Base-by-base conservation (phyloP, 169 alveolate genomes). In the Eimeria brunetti region DNA sequence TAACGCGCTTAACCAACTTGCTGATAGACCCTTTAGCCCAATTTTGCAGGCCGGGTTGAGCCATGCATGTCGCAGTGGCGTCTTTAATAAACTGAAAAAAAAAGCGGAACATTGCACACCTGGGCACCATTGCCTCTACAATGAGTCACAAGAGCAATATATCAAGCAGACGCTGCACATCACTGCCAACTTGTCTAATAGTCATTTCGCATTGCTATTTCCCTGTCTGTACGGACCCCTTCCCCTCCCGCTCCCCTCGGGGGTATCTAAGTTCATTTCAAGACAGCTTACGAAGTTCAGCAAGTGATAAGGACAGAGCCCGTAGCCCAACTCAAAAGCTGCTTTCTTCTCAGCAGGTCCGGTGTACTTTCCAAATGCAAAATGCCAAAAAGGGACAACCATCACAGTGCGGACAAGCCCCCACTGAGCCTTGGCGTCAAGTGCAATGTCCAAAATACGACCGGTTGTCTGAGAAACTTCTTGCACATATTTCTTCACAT, bases 311-410 rank as follows among this genome's bases (percentile, higher is more conserved):
- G 89, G 89, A 30, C 89, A 81, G 36, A 81, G 89, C 51, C 89
- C 89, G 69, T 81, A 81, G 9, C 89, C 89, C 36, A 81, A 33
- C 36, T 81, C 71, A 22, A 81, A 81, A 9, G 89, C 89, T 33
- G 71, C 69, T 8, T 51, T 20, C 89, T 81, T 81, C 18, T 81
- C 89, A 46, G 89, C 89, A 11, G 89, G 89, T 53, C 89, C 89
- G 89, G 73, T 30, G 89, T 81, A 36, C 89, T 71, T 71, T 30
- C 89, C 89, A 51, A 81, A 81, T 27, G 73, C 89, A 33, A 81
- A 81, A 7, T 49, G 64, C 89, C 89, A 81, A 81, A 81, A 81
- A 5, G 89, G 89, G 12, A 51, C 69, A n/a, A 81, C 89, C 89
- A 81, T 33, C 8, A 81, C 14, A 18, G 73, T 81, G 62, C 89